phyloP scores from a whole-genome alignment of 2,329 filamentous ascomycete genomes.

The Fusarium sp. region DNA sequence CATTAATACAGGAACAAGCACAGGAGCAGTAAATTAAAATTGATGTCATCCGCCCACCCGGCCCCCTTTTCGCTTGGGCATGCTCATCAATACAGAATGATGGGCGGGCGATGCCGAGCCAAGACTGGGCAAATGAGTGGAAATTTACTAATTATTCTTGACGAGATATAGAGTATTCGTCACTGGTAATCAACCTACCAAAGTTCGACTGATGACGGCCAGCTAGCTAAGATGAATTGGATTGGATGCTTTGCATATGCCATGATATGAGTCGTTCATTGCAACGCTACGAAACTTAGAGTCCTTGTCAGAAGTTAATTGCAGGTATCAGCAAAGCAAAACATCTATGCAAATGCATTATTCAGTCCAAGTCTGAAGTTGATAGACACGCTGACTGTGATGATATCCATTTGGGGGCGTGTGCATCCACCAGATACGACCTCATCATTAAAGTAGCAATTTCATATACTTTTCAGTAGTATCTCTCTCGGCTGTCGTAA shows the following conservation, averaged over 20 bases:
- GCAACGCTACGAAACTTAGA: constrained; percentile 8
- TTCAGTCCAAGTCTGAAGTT: constrained; percentile 18
- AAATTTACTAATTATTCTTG: constrained; percentile 22
- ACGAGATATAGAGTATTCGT: constrained; percentile 5
- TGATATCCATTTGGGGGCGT: constrained; percentile 3
- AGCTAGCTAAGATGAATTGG: background rate
- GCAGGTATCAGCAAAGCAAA: constrained; percentile 13
- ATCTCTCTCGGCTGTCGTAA: constrained; percentile 29
- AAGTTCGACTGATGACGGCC: constrained; percentile 5
- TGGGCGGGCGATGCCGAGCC: constrained; percentile 41
- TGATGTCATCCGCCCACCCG: constrained; percentile 45
- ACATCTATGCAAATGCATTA: constrained; percentile 9
- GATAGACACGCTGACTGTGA: background rate
- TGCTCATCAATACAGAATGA: constrained; percentile 28
- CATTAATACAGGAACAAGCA: constrained; percentile 3
- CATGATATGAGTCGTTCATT: constrained; percentile 4
- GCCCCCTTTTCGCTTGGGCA: constrained; percentile 37
- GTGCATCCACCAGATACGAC: constrained; percentile 18
- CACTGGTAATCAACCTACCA: background rate
- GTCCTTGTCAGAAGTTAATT: constrained; percentile 15
- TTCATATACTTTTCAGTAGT: background rate
- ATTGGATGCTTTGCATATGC: background rate
- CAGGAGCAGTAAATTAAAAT: constrained; percentile 41
- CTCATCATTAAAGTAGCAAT: constrained; percentile 8
- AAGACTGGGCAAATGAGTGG: constrained; percentile 35